Conservation (phyloP, 305 asterid species). For the Fraxinus velutina region DNA sequence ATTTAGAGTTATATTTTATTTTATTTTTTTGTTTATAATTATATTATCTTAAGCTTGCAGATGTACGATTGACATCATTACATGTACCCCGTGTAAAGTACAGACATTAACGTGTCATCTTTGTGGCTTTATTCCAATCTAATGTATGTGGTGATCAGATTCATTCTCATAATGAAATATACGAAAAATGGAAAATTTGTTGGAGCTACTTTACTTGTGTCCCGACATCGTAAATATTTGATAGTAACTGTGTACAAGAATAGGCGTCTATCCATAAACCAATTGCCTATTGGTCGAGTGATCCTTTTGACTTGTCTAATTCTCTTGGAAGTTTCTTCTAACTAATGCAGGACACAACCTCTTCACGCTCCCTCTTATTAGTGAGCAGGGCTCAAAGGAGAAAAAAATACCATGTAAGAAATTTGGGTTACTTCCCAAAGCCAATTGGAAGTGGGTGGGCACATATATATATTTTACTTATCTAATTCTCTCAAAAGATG, state of each 20-base stretch:
- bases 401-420: neutral
- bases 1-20: neutral
- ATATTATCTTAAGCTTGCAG: neutral
- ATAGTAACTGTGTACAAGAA: neutral
- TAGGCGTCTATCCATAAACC: neutral
- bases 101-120: neutral
- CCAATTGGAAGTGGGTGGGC: neutral
- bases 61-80: neutral
- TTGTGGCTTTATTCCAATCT: neutral
- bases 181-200: neutral
- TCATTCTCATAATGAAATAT: neutral
- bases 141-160: neutral
- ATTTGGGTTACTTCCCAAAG: neutral
- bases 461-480: neutral
- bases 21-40: neutral
- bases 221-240: neutral
- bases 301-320: neutral
- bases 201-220: neutral
- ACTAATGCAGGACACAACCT: neutral
- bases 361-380: neutral
- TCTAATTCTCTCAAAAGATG: neutral
- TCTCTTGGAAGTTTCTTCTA: neutral
- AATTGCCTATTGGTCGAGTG: neutral
- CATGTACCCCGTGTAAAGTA: constrained; percentile 5
- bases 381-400: neutral